Evolutionary conservation across 1,284 basidiomycete genomes (phyloP).

Genomic region (Apiotrichum laibachii): DNA sequence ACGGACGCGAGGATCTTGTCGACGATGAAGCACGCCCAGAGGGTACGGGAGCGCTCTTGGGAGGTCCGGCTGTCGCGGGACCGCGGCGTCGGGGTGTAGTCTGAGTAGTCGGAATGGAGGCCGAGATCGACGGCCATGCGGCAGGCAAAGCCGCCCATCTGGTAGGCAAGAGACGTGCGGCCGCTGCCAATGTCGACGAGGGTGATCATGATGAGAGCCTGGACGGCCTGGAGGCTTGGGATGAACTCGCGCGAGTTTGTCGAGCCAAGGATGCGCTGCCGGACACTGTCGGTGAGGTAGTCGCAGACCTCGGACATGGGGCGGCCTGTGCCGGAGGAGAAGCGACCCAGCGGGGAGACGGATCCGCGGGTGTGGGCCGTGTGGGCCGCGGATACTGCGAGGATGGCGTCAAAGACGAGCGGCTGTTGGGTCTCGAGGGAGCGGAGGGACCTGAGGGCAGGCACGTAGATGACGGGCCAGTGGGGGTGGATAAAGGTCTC

Average conservation of each 20-base stretch:
- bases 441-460: conserved; percentile 11
- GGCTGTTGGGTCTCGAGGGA: conserved; percentile 16
- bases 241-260: conserved; percentile 8
- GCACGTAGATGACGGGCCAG: conserved; percentile 23
- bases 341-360: neutral
- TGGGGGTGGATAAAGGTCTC: conserved; percentile 23
- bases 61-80: neutral
- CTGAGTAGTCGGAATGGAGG: conserved; percentile 9
- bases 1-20: conserved; percentile 21
- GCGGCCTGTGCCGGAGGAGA: conserved; percentile 6
- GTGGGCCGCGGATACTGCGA: conserved; percentile 21
- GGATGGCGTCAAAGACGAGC: conserved; percentile 19
- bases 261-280: conserved; percentile 10
- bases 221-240: conserved; percentile 12
- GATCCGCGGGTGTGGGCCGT: neutral
- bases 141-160: conserved; percentile 20
- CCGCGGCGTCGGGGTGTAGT: neutral
- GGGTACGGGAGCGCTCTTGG: conserved; percentile 18
- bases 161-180: conserved; percentile 14
- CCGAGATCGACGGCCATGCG: conserved; percentile 21
- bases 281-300: conserved; percentile 15
- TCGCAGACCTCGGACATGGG: conserved; percentile 14
- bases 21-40: conserved; percentile 19
- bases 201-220: conserved; percentile 15
- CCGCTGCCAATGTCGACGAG: conserved; percentile 17